Base-by-base conservation (phyloP, 371 early-diverging fungal genomes). In the Rhizopus microsporus region DNA sequence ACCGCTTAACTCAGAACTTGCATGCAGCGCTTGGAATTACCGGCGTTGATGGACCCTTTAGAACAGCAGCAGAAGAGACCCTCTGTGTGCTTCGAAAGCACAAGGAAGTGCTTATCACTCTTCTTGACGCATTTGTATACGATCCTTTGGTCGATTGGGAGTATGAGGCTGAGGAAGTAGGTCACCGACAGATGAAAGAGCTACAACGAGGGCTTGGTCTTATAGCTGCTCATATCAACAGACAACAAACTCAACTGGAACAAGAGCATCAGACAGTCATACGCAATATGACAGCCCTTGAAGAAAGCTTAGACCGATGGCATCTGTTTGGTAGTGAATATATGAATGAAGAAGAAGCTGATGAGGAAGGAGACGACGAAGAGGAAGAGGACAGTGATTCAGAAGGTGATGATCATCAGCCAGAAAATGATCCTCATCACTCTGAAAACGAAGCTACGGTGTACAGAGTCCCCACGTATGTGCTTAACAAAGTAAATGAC, bases 1-100 rank as follows among this genome's bases (percentile, higher is more conserved):
- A 97, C 71, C 86, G 99, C 34, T 73, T 99, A 40, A 97, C 98
- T 3, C 89, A 91, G 61, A 97, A 97, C 58, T 56, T 95, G 53
- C 68, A 86, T 10, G 75, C 80, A 15, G 92, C 89, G 10, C 69
- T 95, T 55, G 94, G 94, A 6, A 69, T 93, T 44, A 82, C 90
- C 3, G 92, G 92, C 4, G 74, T 87, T 4, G 91, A 95, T 34
- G 97, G 97, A 3, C 66, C 74, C 30, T 99, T 92, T 68, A 85
- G 83, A 54, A 75, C 77, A 39, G 78, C 89, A 1, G 87, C 93
- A 43, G 87, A 93, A 54, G 75, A 83, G 40, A 86, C 88, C 0
- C 67, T 97, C 42, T 74, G 84, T n/a, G 85, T 92, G 16, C 71
- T 98, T 67, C 79, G 90, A 7, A 74, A 83, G 31, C 89, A 93